Evolutionary conservation across 352 stramenopile species (phyloP).

Genomic region (Globisporangium orthogonon): DNA sequence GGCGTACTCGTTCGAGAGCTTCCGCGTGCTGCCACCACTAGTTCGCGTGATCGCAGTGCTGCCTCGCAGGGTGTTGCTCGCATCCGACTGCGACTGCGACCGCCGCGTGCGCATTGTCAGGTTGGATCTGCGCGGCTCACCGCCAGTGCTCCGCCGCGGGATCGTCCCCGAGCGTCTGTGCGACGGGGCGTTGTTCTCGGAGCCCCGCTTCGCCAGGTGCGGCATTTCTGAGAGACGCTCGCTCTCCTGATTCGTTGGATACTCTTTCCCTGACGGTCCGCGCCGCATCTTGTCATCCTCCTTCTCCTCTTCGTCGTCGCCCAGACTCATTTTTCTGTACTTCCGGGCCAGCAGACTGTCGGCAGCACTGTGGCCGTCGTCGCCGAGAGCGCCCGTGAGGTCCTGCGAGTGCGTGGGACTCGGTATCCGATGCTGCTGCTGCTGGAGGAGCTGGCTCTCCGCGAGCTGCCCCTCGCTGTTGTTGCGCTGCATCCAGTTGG

Average conservation of each 20-base stretch:
- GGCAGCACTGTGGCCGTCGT: constrained; percentile 8
- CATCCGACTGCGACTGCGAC: constrained; percentile 39
- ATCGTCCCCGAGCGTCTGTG: constrained; percentile 1
- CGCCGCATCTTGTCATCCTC: constrained; percentile 25
- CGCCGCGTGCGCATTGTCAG: constrained; percentile 13
- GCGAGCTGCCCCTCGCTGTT: constrained; percentile 19
- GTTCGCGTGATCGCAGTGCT: constrained; percentile 7
- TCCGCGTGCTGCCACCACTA: constrained; percentile 8
- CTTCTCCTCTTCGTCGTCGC: constrained; percentile 71
- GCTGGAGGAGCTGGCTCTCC: constrained; percentile 24
- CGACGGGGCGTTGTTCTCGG: constrained; percentile 6
- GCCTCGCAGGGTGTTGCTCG: constrained; percentile 20
- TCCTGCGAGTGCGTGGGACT: constrained; percentile 71
- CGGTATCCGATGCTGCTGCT: constrained; percentile 29
- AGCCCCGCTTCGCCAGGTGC: constrained; percentile 10
- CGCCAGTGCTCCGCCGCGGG: constrained; percentile 8
- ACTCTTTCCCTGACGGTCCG: constrained; percentile 22
- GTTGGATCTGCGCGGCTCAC: constrained; percentile 6
- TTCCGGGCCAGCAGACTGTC: constrained; percentile 37
- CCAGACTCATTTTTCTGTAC: constrained; percentile 49
- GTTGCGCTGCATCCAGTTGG: constrained; percentile 71
- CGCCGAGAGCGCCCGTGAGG: constrained; percentile 35
- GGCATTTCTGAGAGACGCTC: constrained; percentile 29
- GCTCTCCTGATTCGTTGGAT: constrained; percentile 23
- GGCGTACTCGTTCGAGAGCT: constrained; percentile 9